Evolutionary conservation across 2,329 filamentous ascomycete species (phyloP).

Genomic region (Elsinoe australis): DNA sequence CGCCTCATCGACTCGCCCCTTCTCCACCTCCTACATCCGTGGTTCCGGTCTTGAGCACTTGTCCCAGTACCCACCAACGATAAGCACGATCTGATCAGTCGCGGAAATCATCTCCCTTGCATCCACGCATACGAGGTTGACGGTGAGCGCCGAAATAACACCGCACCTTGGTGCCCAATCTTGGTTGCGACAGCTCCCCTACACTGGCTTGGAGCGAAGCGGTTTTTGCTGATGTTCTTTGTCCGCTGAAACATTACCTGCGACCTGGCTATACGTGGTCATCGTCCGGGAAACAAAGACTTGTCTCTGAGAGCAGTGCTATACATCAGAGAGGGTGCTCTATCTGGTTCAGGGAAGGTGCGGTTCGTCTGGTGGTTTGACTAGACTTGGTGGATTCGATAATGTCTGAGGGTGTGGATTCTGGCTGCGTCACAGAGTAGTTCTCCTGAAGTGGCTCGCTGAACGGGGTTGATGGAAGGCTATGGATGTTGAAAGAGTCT

Average conservation of each 20-base stretch:
- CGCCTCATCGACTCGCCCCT: background rate
- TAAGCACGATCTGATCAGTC: slow-evolving; percentile 53
- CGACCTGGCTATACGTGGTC: slow-evolving; percentile 24
- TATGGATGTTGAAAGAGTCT: background rate
- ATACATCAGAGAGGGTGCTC: slow-evolving; percentile 63
- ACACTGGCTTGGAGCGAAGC: slow-evolving; percentile 45
- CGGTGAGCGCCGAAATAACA: slow-evolving; percentile 50
- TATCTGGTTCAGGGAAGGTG: slow-evolving; percentile 21
- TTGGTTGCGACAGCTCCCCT: slow-evolving; percentile 23
- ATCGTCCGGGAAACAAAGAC: slow-evolving; percentile 73
- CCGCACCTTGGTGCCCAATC: slow-evolving; percentile 16
- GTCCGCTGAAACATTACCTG: slow-evolving; percentile 67
- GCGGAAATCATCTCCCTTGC: slow-evolving; percentile 58
- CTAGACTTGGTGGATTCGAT: slow-evolving; percentile 17
- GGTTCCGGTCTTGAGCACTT: slow-evolving; percentile 26
- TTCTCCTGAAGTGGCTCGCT: slow-evolving; percentile 22
- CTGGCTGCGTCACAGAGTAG: slow-evolving; percentile 19
- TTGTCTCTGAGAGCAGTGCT: slow-evolving; percentile 80
- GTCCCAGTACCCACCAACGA: slow-evolving; percentile 48
- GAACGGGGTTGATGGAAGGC: background rate
- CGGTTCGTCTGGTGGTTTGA: slow-evolving; percentile 24
- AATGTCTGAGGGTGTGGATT: slow-evolving; percentile 17
- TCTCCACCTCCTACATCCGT: background rate
- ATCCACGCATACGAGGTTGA: slow-evolving; percentile 44
- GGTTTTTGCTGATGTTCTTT: slow-evolving; percentile 97